Evolutionary conservation across 345 rosid genomes (phyloP), one percentile per base, ranked within the genome.

Genomic region (Bruguiera sexangula): DNA sequence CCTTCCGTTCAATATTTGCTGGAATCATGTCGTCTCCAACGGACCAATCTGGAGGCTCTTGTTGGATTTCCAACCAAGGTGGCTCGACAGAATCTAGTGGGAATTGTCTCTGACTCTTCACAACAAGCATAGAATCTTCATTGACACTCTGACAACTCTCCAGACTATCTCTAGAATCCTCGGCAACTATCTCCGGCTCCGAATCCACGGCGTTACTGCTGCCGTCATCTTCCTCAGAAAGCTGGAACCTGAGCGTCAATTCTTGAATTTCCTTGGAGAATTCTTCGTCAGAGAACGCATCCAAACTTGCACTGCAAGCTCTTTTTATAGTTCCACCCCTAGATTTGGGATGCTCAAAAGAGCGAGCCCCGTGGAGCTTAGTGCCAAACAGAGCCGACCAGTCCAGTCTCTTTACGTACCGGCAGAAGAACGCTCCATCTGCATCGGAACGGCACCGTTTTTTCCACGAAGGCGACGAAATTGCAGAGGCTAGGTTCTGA

Each of bases 1-100:
- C 96, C 79, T 86, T 95, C 84, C 96, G 83, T 57, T 87, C 93
- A 6, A 95, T 84, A 74, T 76, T 88, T 37, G 86, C 79, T 4
- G 84, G 86, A 11, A 76, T 66, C 52, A 77, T 80, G 58, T 80
- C 78, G 3, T 78, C 76, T 3, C 53, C 22, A 19, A 11, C 69
- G 1, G 70, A 59, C 80, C 82, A 82, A 16, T 65, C 75, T 54
- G 67, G 75, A 10, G 74, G 68, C 59, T 59, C 84, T 0, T 75
- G 53, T 75, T 80, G 82, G 58, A 71, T 65, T 31, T 79, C 76
- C 21, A 29, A 59, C 81, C 77, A 69, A 2, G 78, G 74, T 19
- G 78, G 82, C 73, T 75, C 80, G 8, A 71, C 43, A 30, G 71
- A 75, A 58, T 71, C 64, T 13, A 36, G 37, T 36, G 27, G 50